phyloP scores from a whole-genome alignment of 805 yeast species.

The Millerago galiae region DNA sequence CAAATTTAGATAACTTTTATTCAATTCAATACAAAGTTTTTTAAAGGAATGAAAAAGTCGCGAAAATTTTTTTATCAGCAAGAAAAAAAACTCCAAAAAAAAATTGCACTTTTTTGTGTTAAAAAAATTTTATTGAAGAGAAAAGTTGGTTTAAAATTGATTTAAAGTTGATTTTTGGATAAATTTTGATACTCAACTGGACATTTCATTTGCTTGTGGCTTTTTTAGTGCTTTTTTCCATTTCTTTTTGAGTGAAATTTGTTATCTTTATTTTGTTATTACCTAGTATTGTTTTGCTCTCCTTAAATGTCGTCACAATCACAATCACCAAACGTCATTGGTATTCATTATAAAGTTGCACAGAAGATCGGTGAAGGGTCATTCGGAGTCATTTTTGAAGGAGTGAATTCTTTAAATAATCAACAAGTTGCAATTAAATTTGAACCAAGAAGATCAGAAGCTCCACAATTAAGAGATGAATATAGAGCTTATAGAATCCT shows the following conservation, averaged over 20 bases:
- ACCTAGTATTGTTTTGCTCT: too few species aligned
- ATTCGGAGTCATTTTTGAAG: constrained; percentile 96
- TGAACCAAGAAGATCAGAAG: constrained; percentile 94
- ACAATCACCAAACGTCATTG: constrained; percentile 45
- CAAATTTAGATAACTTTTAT: too few species aligned
- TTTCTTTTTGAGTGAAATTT: too few species aligned
- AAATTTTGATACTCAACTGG: too few species aligned
- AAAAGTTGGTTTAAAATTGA: too few species aligned
- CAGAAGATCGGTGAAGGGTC: constrained; percentile 98
- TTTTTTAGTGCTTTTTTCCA: too few species aligned
- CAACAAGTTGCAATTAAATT: constrained; percentile 95
- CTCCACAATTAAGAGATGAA: constrained; percentile 96
- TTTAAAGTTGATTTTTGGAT: too few species aligned
- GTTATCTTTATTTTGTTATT: too few species aligned
- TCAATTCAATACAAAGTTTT: too few species aligned
- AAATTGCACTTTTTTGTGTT: not conserved
- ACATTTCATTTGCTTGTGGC: too few species aligned
- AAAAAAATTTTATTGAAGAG: too few species aligned
- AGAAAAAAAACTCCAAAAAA: not conserved
- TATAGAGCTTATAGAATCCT: constrained; percentile 90
- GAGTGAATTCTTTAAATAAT: constrained; percentile 84
- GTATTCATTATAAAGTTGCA: constrained; percentile 94
- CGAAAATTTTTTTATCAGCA: too few species aligned
- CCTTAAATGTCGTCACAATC: constrained; percentile 3
- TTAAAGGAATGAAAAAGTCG: not conserved